Evolutionary conservation across 306 rosid genomes (phyloP).

Genomic region (Vachellia pachyceras): DNA sequence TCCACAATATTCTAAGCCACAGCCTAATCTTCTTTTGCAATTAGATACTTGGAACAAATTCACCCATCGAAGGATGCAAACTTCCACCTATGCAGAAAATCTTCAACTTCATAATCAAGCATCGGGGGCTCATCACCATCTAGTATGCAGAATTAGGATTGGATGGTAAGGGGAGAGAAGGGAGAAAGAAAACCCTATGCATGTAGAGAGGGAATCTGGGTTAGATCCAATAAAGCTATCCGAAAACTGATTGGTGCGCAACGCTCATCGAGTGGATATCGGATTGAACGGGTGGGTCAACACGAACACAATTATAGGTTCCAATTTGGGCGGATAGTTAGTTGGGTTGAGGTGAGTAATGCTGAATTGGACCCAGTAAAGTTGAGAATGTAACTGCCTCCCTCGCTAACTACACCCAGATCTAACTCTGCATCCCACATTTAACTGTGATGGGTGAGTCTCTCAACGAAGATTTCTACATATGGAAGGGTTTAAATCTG

Average conservation of each 20-base stretch:
- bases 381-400: not conserved
- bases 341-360: not conserved
- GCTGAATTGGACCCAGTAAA: constrained; percentile 18
- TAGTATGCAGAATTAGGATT: constrained; percentile 39
- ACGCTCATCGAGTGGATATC: not conserved
- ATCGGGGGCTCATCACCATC: constrained; percentile 16
- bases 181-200: constrained; percentile 49
- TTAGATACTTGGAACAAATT: not conserved
- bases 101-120: constrained; percentile 3
- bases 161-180: constrained; percentile 41
- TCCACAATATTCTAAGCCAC: constrained; percentile 19
- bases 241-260: constrained; percentile 28
- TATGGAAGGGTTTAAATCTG: too few relatives aligned
- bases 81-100: not conserved
- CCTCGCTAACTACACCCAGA: not conserved
- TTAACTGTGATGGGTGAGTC: too few relatives aligned
- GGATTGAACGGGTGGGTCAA: not conserved
- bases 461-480: too few relatives aligned
- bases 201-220: constrained; percentile 44
- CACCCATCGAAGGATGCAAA: constrained; percentile 8
- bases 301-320: not conserved
- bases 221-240: constrained; percentile 49
- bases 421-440: too few relatives aligned
- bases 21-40: not conserved
- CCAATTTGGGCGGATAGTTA: not conserved